Evolutionary conservation across 257 asterid species (phyloP).

Genomic region (Przewalskia tangutica): DNA sequence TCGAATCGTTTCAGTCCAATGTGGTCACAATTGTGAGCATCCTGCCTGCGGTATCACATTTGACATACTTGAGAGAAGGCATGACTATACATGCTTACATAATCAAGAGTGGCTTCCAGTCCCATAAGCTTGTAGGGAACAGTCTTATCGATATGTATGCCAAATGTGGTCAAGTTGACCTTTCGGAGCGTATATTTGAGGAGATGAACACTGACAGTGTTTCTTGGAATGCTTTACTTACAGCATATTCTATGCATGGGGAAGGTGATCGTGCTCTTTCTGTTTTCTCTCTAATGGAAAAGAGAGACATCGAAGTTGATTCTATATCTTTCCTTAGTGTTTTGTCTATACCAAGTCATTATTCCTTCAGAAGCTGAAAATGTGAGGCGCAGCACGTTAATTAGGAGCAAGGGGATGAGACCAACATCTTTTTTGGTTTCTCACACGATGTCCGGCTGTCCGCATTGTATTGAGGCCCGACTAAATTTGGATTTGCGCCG

Average conservation of each 20-base stretch:
- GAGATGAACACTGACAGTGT: constrained; percentile 11
- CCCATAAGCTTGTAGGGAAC: constrained; percentile 6
- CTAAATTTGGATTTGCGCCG: too few species aligned
- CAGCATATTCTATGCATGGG: constrained; percentile 20
- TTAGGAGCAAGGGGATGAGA: neutral
- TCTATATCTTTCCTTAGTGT: constrained; percentile 8
- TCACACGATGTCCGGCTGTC: too few species aligned
- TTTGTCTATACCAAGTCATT: constrained; percentile 5
- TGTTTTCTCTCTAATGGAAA: constrained; percentile 12
- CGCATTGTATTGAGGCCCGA: too few species aligned
- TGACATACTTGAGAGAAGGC: constrained; percentile 1
- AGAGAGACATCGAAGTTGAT: constrained; percentile 4
- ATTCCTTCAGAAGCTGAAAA: neutral
- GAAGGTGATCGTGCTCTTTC: constrained; percentile 11
- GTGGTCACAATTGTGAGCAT: constrained; percentile 3
- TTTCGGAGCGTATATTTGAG: constrained; percentile 7
- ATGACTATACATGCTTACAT: neutral
- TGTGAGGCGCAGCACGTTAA: neutral
- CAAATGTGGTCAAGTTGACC: constrained; percentile 14
- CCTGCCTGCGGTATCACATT: constrained; percentile 4
- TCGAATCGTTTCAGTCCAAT: constrained; percentile 1
- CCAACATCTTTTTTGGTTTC: too few species aligned
- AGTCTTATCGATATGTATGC: constrained; percentile 20
- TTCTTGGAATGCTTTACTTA: constrained; percentile 23
- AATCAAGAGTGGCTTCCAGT: constrained; percentile 8